Conservation (phyloP, 257 asterid species). For the Plectranthus barbatus region DNA sequence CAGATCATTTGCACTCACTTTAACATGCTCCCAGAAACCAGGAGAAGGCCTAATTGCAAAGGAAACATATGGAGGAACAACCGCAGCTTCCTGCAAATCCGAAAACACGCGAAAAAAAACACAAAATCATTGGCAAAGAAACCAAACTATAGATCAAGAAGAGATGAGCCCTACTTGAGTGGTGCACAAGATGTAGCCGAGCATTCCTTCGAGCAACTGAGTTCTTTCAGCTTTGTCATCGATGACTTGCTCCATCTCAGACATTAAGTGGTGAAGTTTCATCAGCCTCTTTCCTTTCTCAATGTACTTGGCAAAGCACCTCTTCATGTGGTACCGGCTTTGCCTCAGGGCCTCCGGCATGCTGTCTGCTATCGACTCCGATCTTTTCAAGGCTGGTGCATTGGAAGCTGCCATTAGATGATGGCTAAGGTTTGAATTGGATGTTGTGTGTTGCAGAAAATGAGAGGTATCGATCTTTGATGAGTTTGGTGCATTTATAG, state of each 20-base stretch:
- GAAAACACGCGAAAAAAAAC: background rate
- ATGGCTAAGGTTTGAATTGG: background rate
- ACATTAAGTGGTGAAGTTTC: slow-evolving; percentile 61
- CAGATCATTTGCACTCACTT: slow-evolving; percentile 67
- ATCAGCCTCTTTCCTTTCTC: slow-evolving; percentile 71
- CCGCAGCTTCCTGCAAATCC: slow-evolving; percentile 72
- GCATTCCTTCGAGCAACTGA: slow-evolving; percentile 63
- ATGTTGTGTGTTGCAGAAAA: background rate
- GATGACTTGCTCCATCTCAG: slow-evolving; percentile 70
- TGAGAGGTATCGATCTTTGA: background rate
- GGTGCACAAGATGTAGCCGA: slow-evolving; percentile 85
- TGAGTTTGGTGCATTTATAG: slow-evolving; percentile 1
- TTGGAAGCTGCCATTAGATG: slow-evolving; percentile 32
- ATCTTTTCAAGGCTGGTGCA: slow-evolving; percentile 48
- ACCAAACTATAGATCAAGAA: background rate
- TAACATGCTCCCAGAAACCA: slow-evolving; percentile 88
- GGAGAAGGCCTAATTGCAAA: slow-evolving; percentile 81
- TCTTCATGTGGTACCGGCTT: slow-evolving; percentile 87
- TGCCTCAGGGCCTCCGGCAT: slow-evolving; percentile 93
- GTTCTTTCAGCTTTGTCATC: slow-evolving; percentile 57
- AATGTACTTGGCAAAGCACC: slow-evolving; percentile 63
- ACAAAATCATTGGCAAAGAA: background rate
- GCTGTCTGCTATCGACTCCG: slow-evolving; percentile 61
- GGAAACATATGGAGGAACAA: slow-evolving; percentile 79
- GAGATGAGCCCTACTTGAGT: slow-evolving; percentile 42